Percentiles rank a stretch among this genome's conserved stretches.
phyloP scores from a whole-genome alignment of 2,329 filamentous ascomycete genomes.

The Fusarium incarnatum region DNA sequence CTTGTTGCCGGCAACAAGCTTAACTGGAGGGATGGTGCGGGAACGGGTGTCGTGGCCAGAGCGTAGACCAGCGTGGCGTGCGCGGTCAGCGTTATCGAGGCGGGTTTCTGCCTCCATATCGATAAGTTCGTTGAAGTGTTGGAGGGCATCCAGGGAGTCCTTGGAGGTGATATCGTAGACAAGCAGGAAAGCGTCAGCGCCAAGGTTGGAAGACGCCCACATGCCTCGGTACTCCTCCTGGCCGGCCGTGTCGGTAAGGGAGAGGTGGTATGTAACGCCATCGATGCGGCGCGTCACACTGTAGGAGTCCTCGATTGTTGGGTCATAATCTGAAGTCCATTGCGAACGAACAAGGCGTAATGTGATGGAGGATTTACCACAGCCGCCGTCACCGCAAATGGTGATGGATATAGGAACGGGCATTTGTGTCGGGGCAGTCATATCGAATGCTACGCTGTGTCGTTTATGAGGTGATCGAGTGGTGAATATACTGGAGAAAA shows the following conservation, averaged over 20 bases:
- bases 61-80: conserved; percentile 57
- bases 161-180: conserved; percentile 87
- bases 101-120: conserved; percentile 82
- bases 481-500: not conserved
- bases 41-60: conserved; percentile 52
- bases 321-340: conserved; percentile 87
- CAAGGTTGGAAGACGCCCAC: conserved; percentile 83
- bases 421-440: conserved; percentile 41
- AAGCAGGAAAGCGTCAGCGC: conserved; percentile 84
- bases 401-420: conserved; percentile 77
- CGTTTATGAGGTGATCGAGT: not conserved
- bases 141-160: conserved; percentile 75
- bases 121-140: conserved; percentile 85
- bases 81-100: conserved; percentile 70
- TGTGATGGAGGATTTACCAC: conserved; percentile 87
- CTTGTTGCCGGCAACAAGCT: conserved; percentile 85
- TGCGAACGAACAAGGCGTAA: conserved; percentile 83
- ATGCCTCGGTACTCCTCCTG: conserved; percentile 91
- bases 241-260: conserved; percentile 86
- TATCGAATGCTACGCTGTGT: conserved; percentile 11
- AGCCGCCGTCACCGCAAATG: conserved; percentile 87
- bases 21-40: conserved; percentile 75
- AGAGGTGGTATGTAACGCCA: conserved; percentile 82
- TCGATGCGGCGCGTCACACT: conserved; percentile 84
- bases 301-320: conserved; percentile 87